phyloP scores from a whole-genome alignment of 495 filamentous ascomycete species.

The Massariosphaeria phaeospora region DNA sequence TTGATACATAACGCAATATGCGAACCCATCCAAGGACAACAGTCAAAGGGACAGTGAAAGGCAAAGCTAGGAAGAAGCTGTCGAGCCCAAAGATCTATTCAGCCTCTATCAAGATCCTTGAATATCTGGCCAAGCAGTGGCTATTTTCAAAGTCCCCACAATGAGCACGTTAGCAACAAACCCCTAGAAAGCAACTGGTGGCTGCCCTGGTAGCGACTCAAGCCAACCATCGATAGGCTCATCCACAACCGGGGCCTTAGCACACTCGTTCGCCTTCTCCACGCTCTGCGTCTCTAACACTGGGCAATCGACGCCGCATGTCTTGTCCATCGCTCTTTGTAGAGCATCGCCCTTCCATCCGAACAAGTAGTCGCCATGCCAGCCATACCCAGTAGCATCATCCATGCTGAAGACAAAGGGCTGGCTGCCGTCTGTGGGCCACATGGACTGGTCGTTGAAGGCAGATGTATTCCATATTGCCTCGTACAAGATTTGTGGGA shows the following conservation, averaged over 20 bases:
- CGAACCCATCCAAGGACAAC: too few species aligned
- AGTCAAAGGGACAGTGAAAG: too few species aligned
- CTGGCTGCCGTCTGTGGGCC: constrained; percentile 21
- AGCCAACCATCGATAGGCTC: constrained; percentile 25
- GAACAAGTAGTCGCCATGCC: constrained; percentile 26
- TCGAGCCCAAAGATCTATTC: too few species aligned
- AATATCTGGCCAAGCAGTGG: too few species aligned
- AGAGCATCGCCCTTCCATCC: constrained; percentile 23
- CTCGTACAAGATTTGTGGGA: constrained; percentile 22
- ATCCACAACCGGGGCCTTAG: background rate
- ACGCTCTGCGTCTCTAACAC: constrained; percentile 11
- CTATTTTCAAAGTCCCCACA: too few species aligned
- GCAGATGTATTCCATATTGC: constrained; percentile 17
- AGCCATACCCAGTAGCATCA: constrained; percentile 17
- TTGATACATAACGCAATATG: too few species aligned
- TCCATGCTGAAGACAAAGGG: constrained; percentile 20
- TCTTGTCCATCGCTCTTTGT: constrained; percentile 19
- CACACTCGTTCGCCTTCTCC: constrained; percentile 14
- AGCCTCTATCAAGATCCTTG: too few species aligned
- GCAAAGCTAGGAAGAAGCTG: too few species aligned
- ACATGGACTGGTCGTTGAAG: constrained; percentile 15
- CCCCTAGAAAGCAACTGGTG: constrained; percentile 6
- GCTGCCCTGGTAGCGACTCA: background rate
- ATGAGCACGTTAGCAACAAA: too few species aligned
- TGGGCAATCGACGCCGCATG: constrained; percentile 6